Conservation (phyloP, 2,329 filamentous ascomycete species). For the Colletotrichum neosansevieriae region DNA sequence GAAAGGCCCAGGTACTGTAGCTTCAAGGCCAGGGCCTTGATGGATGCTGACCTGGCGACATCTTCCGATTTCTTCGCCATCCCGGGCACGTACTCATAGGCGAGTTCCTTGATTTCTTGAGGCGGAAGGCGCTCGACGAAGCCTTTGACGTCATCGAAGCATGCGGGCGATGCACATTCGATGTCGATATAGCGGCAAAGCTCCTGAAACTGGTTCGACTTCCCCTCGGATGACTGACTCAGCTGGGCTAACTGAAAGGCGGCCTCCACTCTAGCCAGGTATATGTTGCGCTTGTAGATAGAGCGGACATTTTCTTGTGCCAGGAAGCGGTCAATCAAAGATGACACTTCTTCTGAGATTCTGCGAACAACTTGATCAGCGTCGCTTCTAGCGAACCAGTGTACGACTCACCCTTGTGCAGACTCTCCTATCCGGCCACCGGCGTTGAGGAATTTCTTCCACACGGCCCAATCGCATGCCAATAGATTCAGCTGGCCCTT, state of each 20-base stretch:
- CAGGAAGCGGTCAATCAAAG: constrained; percentile 33
- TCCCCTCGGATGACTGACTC: constrained; percentile 12
- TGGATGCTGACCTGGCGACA: constrained; percentile 43
- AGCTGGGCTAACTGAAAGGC: constrained; percentile 49
- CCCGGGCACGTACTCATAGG: constrained; percentile 51
- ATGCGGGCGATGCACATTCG: constrained; percentile 52
- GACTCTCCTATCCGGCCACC: constrained; percentile 49
- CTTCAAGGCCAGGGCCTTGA: constrained; percentile 55
- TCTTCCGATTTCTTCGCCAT: constrained; percentile 47
- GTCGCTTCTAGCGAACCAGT: background rate
- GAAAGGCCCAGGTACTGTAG: constrained; percentile 60
- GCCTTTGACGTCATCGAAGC: constrained; percentile 61
- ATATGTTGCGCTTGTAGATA: constrained; percentile 55
- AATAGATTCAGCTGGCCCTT: constrained; percentile 54
- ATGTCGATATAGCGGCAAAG: constrained; percentile 53
- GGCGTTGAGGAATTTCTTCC: constrained; percentile 55
- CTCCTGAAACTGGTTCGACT: constrained; percentile 42
- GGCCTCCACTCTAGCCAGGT: constrained; percentile 53
- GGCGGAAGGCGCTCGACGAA: constrained; percentile 58
- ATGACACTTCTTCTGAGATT: constrained; percentile 27
- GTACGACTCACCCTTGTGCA: constrained; percentile 49
- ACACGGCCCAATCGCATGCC: constrained; percentile 59
- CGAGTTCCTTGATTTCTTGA: constrained; percentile 54
- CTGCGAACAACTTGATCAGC: constrained; percentile 1
- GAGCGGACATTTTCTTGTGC: constrained; percentile 41